Base-by-base conservation (phyloP, 2,329 filamentous ascomycete genomes). In the Onygenales sp. region DNA sequence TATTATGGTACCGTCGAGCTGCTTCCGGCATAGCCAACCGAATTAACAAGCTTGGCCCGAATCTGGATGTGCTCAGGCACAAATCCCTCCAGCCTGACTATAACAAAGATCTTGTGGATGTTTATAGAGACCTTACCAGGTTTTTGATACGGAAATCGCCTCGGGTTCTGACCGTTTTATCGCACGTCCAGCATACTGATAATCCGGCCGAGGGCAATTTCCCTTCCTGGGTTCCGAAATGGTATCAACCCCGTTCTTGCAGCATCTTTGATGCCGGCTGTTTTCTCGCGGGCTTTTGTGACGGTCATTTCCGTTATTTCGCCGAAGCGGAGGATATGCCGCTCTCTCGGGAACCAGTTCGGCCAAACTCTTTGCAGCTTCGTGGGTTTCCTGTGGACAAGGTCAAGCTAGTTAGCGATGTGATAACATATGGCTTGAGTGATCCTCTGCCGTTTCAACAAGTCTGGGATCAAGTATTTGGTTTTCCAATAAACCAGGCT, bases 201-300 rank as follows among this genome's bases (percentile, higher is more conserved):
- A 46, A 53, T n/a, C 52, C 52, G 17, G 43, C 45, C 21, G 33
- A 40, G 17, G 39, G 45, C 2, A 14, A 45, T n/a, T 53, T 42
- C 6, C 52, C 52, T n/a, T 53, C 52, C 31, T 51, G 46, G 52
- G 36, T 51, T 40, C 52, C 52, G 36, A 53, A 53, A 53, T 53
- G 52, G 52, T 53, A 42, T 50, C 52, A 51, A 48, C 34, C 43
- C 13, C 43, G 46, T 9, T 48, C 47, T 27, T 51, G 49, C 49
- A 51, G 49, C 37, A 10, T 51, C 11, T 13, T 51, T 2, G 37
- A 42, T n/a, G 21, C 32, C n/a, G 49, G 37, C 17, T 51, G 49
- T 37, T 51, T 51, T 17, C 39, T 51, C 31, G 49, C 49, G 32
- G 49, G 49, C 14, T 51, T 42, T 17, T 51, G 27, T 13, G 49